Evolutionary conservation across 75 land plant genomes (phyloP).

Genomic region (Sequoiadendron giganteum): DNA sequence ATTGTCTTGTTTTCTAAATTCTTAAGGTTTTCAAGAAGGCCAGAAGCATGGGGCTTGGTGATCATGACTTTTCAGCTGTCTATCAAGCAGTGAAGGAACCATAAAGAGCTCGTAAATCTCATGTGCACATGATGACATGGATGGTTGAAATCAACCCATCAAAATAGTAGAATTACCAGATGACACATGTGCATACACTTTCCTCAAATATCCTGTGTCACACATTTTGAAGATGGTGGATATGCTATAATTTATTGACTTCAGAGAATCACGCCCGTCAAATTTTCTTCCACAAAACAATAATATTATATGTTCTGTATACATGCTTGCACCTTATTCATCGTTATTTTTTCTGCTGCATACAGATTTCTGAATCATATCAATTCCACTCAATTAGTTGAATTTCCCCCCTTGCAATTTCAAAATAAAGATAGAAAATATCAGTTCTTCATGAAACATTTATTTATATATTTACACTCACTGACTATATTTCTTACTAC

Average conservation of each 20-base stretch:
- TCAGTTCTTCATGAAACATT: not conserved
- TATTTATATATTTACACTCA: not conserved
- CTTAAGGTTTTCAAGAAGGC: conserved; percentile 81
- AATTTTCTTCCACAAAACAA: not conserved
- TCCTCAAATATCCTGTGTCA: not conserved
- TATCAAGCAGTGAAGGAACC: conserved; percentile 43
- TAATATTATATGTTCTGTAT: not conserved
- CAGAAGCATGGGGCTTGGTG: conserved; percentile 80
- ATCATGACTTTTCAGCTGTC: conserved; percentile 91
- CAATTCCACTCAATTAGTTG: not conserved
- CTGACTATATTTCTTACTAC: not conserved
- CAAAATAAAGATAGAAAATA: not conserved
- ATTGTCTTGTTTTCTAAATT: not conserved
- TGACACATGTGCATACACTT: not conserved
- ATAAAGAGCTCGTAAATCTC: not conserved
- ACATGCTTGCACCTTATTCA: not conserved
- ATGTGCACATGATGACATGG: not conserved
- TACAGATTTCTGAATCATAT: not conserved
- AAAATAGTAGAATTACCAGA: not conserved
- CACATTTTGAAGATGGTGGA: not conserved
- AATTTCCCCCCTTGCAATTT: not conserved
- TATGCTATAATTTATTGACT: not conserved
- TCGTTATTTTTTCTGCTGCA: not conserved
- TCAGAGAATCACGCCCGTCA: not conserved
- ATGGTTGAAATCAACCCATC: not conserved